A percentile compares a stretch with the other conserved stretches of the same genome.
Conservation (phyloP, 2,329 filamentous ascomycete genomes). For the Dendryphion nanum region DNA sequence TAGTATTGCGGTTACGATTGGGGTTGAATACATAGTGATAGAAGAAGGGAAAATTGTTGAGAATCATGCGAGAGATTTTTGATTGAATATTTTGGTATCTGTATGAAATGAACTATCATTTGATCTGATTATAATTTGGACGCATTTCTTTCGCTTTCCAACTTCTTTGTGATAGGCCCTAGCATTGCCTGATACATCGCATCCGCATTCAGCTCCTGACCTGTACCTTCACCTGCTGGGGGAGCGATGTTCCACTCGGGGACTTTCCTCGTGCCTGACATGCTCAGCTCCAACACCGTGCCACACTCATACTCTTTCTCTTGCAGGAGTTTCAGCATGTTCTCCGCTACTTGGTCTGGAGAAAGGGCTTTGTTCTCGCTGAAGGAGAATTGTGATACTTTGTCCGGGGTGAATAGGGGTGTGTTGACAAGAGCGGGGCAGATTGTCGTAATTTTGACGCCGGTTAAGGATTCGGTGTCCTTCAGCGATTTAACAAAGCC, state of each 20-base stretch:
- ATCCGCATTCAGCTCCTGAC: slow-evolving; percentile 15
- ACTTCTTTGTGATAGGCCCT: slow-evolving; percentile 16
- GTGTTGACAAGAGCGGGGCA: slow-evolving; percentile 27
- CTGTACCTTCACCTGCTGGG: slow-evolving; percentile 18
- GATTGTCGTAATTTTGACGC: slow-evolving; percentile 29
- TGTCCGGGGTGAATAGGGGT: slow-evolving; percentile 22
- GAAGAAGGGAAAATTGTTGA: slow-evolving; percentile 13
- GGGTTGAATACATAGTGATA: slow-evolving; percentile 13
- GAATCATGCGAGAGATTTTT: slow-evolving; percentile 4
- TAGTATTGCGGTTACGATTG: slow-evolving; percentile 11
- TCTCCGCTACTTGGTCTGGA: slow-evolving; percentile 20
- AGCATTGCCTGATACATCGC: slow-evolving; percentile 17
- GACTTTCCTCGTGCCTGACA: slow-evolving; percentile 17
- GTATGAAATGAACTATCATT: background rate
- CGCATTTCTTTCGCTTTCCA: slow-evolving; percentile 15
- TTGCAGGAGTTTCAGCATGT: slow-evolving; percentile 23
- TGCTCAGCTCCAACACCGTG: slow-evolving; percentile 21
- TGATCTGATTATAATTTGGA: background rate
- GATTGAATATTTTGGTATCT: background rate
- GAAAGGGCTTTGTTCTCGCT: slow-evolving; percentile 9
- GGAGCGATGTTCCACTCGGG: slow-evolving; percentile 28
- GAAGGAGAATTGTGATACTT: slow-evolving; percentile 21
- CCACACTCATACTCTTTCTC: slow-evolving; percentile 28
- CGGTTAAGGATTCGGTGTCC: slow-evolving; percentile 22
- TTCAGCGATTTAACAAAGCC: slow-evolving; percentile 31